Evolutionary conservation across 192 early-diverging fungal genomes (phyloP), one percentile per base, ranked within the genome.

Genomic region (Polychytrium aggregatum): DNA sequence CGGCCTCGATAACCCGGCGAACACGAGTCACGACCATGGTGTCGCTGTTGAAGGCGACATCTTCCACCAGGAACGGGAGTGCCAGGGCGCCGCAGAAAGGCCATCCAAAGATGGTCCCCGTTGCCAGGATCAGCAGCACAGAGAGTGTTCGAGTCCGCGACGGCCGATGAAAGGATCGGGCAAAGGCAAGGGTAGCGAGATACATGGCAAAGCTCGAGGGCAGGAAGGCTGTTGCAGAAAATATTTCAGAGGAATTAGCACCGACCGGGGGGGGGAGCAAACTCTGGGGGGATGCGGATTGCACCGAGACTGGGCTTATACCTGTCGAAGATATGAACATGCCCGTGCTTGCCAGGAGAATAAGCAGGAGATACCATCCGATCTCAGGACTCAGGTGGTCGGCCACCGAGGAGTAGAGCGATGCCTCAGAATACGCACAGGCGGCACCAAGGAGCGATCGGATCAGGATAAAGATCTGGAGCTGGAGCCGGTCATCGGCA

Each of bases 201-300:
- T 78, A 83, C 95, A 97, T 98, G 37, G 89, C 81, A 70, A 95
- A 94, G 21, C 86, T 76, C 10, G 91, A 90, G 0, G 95, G 95
- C 27, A 98, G 64, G 57, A 78, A 80, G 25, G 91, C 90, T 66
- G 50, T 35, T 24, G n/a, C n/a, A n/a, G n/a, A n/a, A n/a, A n/a
- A n/a, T n/a, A n/a, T n/a, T n/a, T n/a, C n/a, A n/a, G n/a, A n/a
- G n/a, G n/a, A n/a, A n/a, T n/a, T n/a, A n/a, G n/a, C n/a, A n/a
- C n/a, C n/a, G n/a, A n/a, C n/a, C n/a, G n/a, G n/a, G n/a, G n/a
- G n/a, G n/a, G n/a, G n/a, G n/a, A n/a, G n/a, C n/a, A n/a, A n/a
- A n/a, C n/a, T n/a, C n/a, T n/a, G n/a, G n/a, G n/a, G n/a, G n/a
- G n/a, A n/a, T n/a, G n/a, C n/a, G n/a, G n/a, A n/a, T n/a, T n/a